Evolutionary conservation across 441 rosid genomes (phyloP), one percentile per base, ranked within the genome.

Genomic region (Pelargonium citronellum): DNA sequence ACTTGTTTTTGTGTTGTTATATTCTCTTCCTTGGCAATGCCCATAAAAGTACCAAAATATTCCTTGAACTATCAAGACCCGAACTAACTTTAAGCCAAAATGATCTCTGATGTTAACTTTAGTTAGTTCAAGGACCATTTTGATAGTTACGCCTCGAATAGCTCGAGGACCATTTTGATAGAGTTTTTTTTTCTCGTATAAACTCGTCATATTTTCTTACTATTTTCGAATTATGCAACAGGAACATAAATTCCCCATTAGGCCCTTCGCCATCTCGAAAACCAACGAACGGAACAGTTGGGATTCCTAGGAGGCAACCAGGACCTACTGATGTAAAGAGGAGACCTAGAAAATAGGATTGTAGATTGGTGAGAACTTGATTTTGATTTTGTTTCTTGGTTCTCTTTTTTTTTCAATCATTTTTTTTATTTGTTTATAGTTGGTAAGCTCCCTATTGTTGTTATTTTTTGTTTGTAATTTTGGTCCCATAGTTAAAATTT

Each of bases 241-340:
- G 87, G 84, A 90, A 82, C 79, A 16, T 82, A 57, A 82, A 67
- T 77, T 70, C 84, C 15, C 73, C 69, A 57, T 67, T 76, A 66
- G 90, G 89, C 15, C 88, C 95, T 81, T 90, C 88, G 3, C 88
- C 91, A 1, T 84, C 95, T 34, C 79, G 87, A 53, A 90, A 92
- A 79, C 77, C 79, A 64, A 57, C 77, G 57, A 84, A 83, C 63
- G 94, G 87, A 17, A 79, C 47, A 27, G 30, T 27, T 43, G 82
- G 85, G 58, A 66, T 68, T n/a, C 78, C 80, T 7, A 84, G 80
- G 73, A 88, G 89, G 85, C 90, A 81, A 74, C 71, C 87, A 16
- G 75, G 75, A 22, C 73, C 78, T 39, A 84, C 82, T 19, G 95
- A 87, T 53, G 87, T 83, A 75, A 94, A 88, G 75, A 86, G 93